Conservation (phyloP, 306 rosid species). For the Mimosa bimucronata region DNA sequence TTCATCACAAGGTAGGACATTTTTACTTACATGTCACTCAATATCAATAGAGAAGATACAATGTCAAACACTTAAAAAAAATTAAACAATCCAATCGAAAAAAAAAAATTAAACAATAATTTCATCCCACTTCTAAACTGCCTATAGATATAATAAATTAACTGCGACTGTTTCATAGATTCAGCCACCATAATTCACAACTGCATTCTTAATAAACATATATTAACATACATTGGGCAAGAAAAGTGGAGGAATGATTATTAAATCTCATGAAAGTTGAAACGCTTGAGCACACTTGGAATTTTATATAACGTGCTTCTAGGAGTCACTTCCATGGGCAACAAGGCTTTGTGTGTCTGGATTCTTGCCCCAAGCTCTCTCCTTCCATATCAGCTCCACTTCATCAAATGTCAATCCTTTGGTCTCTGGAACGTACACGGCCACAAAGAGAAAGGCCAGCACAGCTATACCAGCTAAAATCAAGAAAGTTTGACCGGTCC, state of each 20-base stretch:
- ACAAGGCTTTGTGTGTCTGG: conserved; percentile 61
- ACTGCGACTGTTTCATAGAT: neutral
- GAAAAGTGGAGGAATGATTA: neutral
- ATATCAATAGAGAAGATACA: neutral
- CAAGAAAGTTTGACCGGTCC: conserved; percentile 73
- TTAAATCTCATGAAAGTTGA: neutral
- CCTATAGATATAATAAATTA: neutral
- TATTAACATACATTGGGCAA: neutral
- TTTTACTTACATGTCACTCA: neutral
- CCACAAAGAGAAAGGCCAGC: conserved; percentile 70
- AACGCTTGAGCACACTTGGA: neutral
- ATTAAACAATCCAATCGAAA: no score
- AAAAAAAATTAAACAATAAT: neutral
- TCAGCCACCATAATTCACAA: neutral
- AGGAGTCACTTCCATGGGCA: conserved; percentile 51
- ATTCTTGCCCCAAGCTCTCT: conserved; percentile 77
- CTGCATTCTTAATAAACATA: neutral
- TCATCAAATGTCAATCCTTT: conserved; percentile 94
- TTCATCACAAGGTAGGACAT: neutral
- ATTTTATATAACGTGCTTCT: neutral
- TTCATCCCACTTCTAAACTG: neutral
- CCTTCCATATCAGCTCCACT: conserved; percentile 88
- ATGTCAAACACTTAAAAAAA: neutral
- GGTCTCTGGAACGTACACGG: conserved; percentile 75
- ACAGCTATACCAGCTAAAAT: conserved; percentile 68